Base-by-base conservation (phyloP, 1,139 yeast species). In the Scheffersomyces stambukii region DNA sequence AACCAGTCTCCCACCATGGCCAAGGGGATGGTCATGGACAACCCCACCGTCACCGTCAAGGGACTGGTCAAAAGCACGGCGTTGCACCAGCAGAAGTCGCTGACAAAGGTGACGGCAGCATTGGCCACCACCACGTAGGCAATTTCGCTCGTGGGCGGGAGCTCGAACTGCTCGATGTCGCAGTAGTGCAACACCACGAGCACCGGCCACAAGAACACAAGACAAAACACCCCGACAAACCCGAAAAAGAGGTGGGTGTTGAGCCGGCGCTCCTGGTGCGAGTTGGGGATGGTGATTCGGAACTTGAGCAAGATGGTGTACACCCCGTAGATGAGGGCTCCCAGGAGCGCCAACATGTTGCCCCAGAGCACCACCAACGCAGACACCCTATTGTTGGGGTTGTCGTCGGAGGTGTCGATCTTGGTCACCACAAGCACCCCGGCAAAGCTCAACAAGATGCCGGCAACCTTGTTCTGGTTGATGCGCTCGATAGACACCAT, bases 21-120 rank as follows among this genome's bases (percentile, higher is more conserved):
- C 35, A 91, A 69, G 1, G 98, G 98, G 16, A 91, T 91, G 0
- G 97, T 88, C 42, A 91, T 76, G 16, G 95, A 81, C 24, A 91
- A 65, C 0, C 98, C 98, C 6, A 91, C 95, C 0, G 98, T 91
- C 3, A 89, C 97, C 0, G 95, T 89, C 38, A 91, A 65, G 0
- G 98, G 98, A 28, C 93, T 81, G 1, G 98, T 91, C 50, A 91
- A 63, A 19, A 91, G 67, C 70, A 89, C 93, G 1, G 97, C 95
- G 42, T 86, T 75, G 24, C 95, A 95, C 98, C 98, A 91, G 48
- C 94, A 79, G 43, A 81, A 86, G 51, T 91, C 98, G 25, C 95
- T 82, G 11, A 88, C 59, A 43, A 91, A 79, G 0, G 96, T 86
- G 23, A 86, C 77, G 16, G 74, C 48, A 30, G 91, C 84, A 53